Conservation (phyloP, 2,329 filamentous ascomycete species). For the Verticillium dahliae region DNA sequence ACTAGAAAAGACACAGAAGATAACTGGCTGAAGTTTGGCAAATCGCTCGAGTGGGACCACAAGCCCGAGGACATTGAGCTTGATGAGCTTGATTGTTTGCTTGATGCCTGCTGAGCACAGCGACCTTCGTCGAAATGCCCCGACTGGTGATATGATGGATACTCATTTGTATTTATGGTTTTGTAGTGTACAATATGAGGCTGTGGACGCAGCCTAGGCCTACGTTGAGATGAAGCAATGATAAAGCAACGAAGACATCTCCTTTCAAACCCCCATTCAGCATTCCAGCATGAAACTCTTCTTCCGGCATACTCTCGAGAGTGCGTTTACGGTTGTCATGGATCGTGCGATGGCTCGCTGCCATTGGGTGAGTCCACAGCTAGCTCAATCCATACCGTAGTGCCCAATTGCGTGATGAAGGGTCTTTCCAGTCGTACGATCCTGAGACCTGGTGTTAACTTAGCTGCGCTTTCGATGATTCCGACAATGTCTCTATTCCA, state of each 20-base stretch:
- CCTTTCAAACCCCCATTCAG: not conserved
- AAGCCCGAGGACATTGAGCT: constrained; percentile 87
- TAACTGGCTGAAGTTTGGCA: constrained; percentile 38
- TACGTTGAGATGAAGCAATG: not conserved
- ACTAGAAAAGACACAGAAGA: constrained; percentile 30
- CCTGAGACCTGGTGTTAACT: constrained; percentile 45
- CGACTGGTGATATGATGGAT: no score
- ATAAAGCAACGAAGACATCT: not conserved
- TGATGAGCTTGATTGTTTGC: constrained; percentile 84
- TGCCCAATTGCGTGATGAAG: constrained; percentile 47
- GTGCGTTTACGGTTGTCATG: no score
- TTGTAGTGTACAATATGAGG: not conserved
- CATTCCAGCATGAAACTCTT: no score
- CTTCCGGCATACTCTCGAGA: not conserved
- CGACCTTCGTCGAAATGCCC: no score
- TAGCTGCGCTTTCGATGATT: constrained; percentile 43
- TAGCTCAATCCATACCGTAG: constrained; percentile 53
- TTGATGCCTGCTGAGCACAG: constrained; percentile 61
- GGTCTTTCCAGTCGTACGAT: constrained; percentile 48
- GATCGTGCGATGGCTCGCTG: constrained; percentile 8
- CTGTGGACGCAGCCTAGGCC: not conserved
- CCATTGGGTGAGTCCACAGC: constrained; percentile 22
- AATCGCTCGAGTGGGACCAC: constrained; percentile 51
- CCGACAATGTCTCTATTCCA: constrained; percentile 59
- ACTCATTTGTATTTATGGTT: not conserved